Conservation (phyloP, 768 basidiomycete genomes). For the Kwoniella mangroviensis region DNA sequence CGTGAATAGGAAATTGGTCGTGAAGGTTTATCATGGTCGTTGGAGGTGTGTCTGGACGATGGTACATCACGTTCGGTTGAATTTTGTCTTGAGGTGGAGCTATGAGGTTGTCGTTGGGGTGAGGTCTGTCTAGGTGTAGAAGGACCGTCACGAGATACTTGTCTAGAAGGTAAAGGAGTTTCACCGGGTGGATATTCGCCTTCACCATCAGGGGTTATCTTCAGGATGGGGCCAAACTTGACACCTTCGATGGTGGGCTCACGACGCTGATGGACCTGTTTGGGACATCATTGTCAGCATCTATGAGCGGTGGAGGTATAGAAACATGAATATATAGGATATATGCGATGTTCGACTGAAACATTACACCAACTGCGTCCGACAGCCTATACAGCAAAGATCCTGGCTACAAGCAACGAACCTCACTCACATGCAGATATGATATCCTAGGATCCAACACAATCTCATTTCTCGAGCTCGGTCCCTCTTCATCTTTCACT, state of each 20-base stretch:
- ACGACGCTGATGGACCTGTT: conserved; percentile 43
- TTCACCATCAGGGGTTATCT: conserved; percentile 53
- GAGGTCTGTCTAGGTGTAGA: background rate
- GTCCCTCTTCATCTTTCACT: conserved; percentile 49
- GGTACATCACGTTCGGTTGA: background rate
- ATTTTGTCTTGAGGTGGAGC: background rate
- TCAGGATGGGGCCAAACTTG: conserved; percentile 43
- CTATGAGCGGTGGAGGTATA: background rate
- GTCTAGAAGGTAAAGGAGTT: conserved; percentile 33
- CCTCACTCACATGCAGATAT: conserved; percentile 45
- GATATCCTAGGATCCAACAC: conserved; percentile 48
- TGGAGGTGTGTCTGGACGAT: conserved; percentile 14
- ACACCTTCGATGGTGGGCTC: conserved; percentile 32
- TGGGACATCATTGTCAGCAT: too few species aligned
- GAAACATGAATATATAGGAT: too few species aligned
- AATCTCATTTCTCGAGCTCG: conserved; percentile 53
- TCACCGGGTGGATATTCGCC: conserved; percentile 50
- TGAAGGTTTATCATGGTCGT: conserved; percentile 12
- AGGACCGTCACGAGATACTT: conserved; percentile 12
- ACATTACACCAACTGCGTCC: too few species aligned
- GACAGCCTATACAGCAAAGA: too few species aligned
- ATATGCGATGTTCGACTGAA: too few species aligned
- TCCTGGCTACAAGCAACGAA: background rate
- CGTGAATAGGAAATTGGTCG: background rate
- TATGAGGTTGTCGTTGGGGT: background rate